Base-by-base conservation (phyloP, 331 rosid genomes). In the Arachis monticola region DNA sequence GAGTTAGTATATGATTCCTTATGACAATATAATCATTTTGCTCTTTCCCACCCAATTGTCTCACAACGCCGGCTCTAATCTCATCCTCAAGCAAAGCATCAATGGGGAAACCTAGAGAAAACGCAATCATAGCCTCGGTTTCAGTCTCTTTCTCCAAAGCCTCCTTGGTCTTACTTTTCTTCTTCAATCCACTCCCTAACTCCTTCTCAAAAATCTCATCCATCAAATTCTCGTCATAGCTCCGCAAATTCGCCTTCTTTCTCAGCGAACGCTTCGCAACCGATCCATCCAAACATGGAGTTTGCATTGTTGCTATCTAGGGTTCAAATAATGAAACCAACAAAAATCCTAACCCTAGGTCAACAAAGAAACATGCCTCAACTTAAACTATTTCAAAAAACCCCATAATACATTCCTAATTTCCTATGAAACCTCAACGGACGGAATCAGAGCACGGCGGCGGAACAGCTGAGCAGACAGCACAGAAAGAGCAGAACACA, bases 21-120 rank as follows among this genome's bases (percentile, higher is more conserved):
- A 94, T 86, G 48, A 92, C 97, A 56, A 92, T 88, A 44, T 94
- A 94, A 81, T 92, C 97, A 71, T 94, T 94, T 83, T 88, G 99
- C 85, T 92, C 97, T 81, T 85, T 86, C 69, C 97, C 99, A 38
- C 97, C 96, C 80, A 94, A 80, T 57, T 88, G 69, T 10, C 50
- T 79, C 64, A 94, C 97, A 69, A 94, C 99, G 76, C 96, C 89
- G 44, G 97, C 93, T 58, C 45, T 85, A 75, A 87, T 77, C 78
- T 94, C 97, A 14, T 90, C 92, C 74, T 90, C 97, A 12, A 83
- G 93, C 72, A 94, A 77, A 5, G 83, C 93, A 70, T 94, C 97
- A n/a, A 94, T 92, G 0, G 97, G 97, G 61, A 94, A 94, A 61
- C 99, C 97, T 0, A 94, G 87, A 4, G 93, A 94, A 2, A 92